Evolutionary conservation across 2,329 filamentous ascomycete species (phyloP).

Genomic region (Byssoonygena ceratinophila): DNA sequence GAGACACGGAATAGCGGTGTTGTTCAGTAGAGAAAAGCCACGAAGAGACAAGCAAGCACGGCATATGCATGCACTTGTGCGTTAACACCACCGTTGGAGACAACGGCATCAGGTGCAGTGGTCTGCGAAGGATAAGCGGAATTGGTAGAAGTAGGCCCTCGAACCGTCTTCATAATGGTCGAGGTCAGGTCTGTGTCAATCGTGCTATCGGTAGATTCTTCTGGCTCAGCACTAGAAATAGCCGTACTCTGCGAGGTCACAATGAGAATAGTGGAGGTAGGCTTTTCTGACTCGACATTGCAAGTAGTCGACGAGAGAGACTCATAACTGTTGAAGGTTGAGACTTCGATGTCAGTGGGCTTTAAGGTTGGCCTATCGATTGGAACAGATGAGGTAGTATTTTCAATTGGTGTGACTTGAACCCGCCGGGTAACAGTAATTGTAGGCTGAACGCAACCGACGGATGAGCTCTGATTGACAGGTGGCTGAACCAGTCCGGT

Average conservation of each 20-base stretch:
- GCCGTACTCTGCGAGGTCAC: too few relatives aligned
- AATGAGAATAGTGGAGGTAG: too few relatives aligned
- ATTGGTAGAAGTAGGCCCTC: neutral
- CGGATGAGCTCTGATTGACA: neutral
- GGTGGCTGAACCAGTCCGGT: neutral
- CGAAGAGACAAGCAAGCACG: constrained; percentile 4
- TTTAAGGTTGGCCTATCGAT: neutral
- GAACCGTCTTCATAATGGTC: neutral
- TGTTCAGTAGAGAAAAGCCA: constrained; percentile 4
- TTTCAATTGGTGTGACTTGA: neutral
- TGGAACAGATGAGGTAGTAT: neutral
- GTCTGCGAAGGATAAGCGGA: neutral
- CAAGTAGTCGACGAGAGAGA: neutral
- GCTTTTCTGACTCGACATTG: neutral
- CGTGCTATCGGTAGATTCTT: neutral
- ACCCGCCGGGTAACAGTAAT: neutral
- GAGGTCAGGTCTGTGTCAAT: neutral
- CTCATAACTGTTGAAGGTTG: neutral
- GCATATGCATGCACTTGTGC: neutral
- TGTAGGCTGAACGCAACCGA: neutral
- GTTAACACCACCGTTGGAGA: neutral
- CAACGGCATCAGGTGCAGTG: neutral
- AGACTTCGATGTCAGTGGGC: neutral
- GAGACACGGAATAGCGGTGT: neutral
- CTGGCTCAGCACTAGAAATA: neutral